These are phyloP conservation scores for Epichloe hybrida DNA, from an alignment of 2,329 filamentous ascomycete species.

Conservation along the genomic window DNA sequence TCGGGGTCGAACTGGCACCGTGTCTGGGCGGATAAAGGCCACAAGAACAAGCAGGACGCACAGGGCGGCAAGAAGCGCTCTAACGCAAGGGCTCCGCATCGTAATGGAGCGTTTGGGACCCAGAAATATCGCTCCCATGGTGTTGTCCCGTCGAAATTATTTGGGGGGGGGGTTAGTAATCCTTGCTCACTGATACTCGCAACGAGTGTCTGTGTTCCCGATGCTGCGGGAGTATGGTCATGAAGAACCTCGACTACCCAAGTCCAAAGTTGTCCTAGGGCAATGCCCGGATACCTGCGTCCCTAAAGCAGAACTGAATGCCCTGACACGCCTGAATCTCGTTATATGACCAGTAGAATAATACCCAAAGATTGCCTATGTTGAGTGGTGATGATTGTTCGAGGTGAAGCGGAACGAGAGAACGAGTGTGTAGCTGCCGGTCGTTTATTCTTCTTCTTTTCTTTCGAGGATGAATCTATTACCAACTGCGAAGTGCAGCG, in stretches of 20 bases:
- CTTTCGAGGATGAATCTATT: neutral
- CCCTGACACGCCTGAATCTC: too few species aligned
- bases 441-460: neutral
- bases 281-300: too few species aligned
- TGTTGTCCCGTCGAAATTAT: neutral
- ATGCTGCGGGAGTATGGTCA: too few species aligned
- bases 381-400: neutral
- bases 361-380: too few species aligned
- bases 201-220: too few species aligned
- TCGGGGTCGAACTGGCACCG: slow-evolving; percentile 26
- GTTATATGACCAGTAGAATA: too few species aligned
- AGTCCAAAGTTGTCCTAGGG: too few species aligned
- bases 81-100: slow-evolving; percentile 35
- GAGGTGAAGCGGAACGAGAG: neutral
- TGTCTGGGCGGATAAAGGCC: slow-evolving; percentile 27
- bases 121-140: slow-evolving; percentile 25
- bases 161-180: rapidly evolving
- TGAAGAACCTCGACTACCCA: too few species aligned
- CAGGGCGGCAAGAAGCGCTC: slow-evolving; percentile 30
- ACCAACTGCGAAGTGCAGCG: neutral
- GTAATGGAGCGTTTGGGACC: slow-evolving; percentile 27
- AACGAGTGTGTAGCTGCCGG: too few species aligned
- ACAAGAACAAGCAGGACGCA: slow-evolving; percentile 29
- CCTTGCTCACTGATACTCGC: too few species aligned
- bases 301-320: too few species aligned